Evolutionary conservation across 2,329 filamentous ascomycete genomes (phyloP), one percentile per base, ranked within the genome.

Genomic region (Penicillium sp.): DNA sequence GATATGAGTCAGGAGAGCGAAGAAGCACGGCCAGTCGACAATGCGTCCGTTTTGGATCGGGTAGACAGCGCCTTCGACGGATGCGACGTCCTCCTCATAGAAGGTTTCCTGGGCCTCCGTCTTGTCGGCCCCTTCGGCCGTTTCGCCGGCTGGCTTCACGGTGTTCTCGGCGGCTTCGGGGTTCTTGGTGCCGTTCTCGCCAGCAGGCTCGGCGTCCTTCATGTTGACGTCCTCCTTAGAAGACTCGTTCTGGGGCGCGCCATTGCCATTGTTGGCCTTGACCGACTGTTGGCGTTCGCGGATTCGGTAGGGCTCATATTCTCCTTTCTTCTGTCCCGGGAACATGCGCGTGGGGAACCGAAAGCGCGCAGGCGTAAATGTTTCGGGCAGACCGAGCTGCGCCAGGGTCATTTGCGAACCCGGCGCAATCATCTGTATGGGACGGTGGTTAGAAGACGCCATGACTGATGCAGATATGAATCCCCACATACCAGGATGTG

Each of bases 311-410:
- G 94, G 92, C 71, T 94, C 90, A 72, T 87, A 92, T 72, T 90
- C 88, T 59, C 91, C 90, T 55, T 85, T 84, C 72, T 96, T 92
- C 67, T 88, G 87, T 55, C 83, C 87, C 1, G 84, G 83, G 69
- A 98, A 99, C 92, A 99, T 96, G 80, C 95, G 90, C 77, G 94
- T 97, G 35, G 90, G 88, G 67, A 98, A 86, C 67, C 92, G 90
- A 75, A 91, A 86, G 63, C 88, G 85, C n/a, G 95, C 92, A 45
- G 92, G 93, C 38, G 93, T 96, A 76, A 98, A 89, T n/a, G 86
- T 88, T 81, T 97, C 93, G 69, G 88, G 88, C 69, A 95, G 89
- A 54, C 93, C 93, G 42, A 96, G 85, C 83, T 96, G 92, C 67
- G 92, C 93, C 80, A 96, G 87, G 60, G 92, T 96, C 65, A 89